Evolutionary conservation across 2,329 filamentous ascomycete species (phyloP).

Genomic region (Curvularia hawaiiensis): DNA sequence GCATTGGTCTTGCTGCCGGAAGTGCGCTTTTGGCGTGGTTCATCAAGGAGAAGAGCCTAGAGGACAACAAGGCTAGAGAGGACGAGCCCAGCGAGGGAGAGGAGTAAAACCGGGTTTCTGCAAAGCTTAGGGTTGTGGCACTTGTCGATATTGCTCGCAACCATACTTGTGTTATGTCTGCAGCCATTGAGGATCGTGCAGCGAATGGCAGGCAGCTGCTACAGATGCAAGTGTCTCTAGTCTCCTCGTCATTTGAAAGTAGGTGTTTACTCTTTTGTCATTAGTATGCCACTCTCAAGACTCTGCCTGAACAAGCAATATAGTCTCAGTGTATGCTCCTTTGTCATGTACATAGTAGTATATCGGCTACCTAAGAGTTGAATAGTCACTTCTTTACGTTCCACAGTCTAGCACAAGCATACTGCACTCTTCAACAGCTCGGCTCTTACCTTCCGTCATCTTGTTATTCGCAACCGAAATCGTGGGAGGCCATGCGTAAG

Average conservation of each 20-base stretch:
- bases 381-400: background rate
- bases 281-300: background rate
- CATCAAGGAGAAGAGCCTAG: conserved; percentile 51
- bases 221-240: background rate
- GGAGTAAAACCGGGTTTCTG: background rate
- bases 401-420: background rate
- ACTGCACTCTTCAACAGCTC: background rate
- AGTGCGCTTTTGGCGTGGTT: conserved; percentile 54
- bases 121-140: background rate
- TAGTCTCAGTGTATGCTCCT: background rate
- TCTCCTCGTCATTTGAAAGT: background rate
- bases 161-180: background rate
- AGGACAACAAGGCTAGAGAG: conserved; percentile 4
- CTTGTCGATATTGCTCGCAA: background rate
- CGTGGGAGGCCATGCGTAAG: background rate
- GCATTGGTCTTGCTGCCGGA: conserved; percentile 57
- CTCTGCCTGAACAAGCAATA: background rate
- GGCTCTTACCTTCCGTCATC: background rate
- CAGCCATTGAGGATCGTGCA: background rate
- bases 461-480: background rate
- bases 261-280: background rate
- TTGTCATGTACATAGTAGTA: background rate
- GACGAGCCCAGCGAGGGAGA: conserved; percentile 1
- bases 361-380: background rate
- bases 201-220: background rate